Evolutionary conservation across 495 filamentous ascomycete species (phyloP), one percentile per base, ranked within the genome.

Genomic region (Penicillium mononematosum): DNA sequence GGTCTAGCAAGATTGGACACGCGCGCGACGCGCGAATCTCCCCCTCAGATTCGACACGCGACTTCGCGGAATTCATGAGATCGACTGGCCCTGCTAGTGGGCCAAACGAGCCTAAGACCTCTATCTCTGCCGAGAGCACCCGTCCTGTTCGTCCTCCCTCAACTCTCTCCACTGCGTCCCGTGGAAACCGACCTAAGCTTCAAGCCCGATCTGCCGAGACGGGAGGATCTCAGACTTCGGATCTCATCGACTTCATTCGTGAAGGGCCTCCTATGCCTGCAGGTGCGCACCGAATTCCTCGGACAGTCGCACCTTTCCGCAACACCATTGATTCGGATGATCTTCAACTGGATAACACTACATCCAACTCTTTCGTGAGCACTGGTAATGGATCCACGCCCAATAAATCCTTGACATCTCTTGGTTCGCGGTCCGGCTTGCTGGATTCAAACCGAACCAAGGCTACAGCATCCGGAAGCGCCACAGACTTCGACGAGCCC

Each of bases 211-310:
- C 86, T 58, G 82, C 91, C n/a, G 75, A 80, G 29, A 78, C 82
- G 24, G 75, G 75, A 27, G 81, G 78, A 42, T 84, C 85, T 45
- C 82, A 85, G 61, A 96, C 85, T 45, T 86, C 87, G 3, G 94
- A 96, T 58, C 73, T 98, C 39, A 95, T 96, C 50, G 91, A 98
- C 64, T 98, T 98, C 73, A 92, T 98, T 51, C 85, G 92, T 47
- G 85, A 89, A 70, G 89, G 93, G 1, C 87, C 93, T 8, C 83
- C 85, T 0, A 76, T 71, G 50, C 67, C 66, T 7, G 76, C 65
- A 10, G 76, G 77, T 27, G 67, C 78, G 51, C 89, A 82, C 47
- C 83, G 89, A 31, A 92, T 92, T 60, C 87, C 91, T 31, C 89
- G 87, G n/a, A 81, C 82, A 14, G 88, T 95, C 31, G 91, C 91